phyloP scores from a whole-genome alignment of 129 eudicot species.

The Flaveria robusta region DNA sequence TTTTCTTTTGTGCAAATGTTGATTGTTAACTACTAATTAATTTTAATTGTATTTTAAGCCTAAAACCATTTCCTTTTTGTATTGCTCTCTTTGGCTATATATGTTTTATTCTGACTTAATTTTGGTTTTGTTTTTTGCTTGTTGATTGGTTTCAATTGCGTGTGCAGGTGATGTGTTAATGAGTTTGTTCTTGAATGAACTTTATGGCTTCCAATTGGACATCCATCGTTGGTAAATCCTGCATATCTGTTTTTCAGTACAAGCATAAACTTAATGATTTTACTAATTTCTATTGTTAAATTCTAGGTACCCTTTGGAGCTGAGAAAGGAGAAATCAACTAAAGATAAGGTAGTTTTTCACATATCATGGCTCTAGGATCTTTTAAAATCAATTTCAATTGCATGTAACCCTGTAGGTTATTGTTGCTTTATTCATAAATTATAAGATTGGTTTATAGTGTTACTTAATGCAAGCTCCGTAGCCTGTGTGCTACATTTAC shows the following conservation, averaged over 20 bases:
- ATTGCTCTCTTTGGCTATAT: not conserved
- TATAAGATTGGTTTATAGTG: not conserved
- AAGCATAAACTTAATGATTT: not conserved
- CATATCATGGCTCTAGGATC: constrained; percentile 16
- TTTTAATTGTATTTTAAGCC: not conserved
- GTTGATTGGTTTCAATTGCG: constrained; percentile 20
- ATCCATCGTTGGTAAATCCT: constrained; percentile 79
- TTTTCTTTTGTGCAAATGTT: constrained; percentile 3
- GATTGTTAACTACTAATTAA: not conserved
- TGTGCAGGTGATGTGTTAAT: constrained; percentile 83
- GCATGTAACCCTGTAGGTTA: not conserved
- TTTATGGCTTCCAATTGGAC: constrained; percentile 93
- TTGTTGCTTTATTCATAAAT: not conserved
- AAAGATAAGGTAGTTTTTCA: constrained; percentile 70
- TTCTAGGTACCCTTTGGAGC: constrained; percentile 90
- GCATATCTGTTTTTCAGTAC: not conserved
- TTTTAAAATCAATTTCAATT: not conserved
- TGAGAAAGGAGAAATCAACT: constrained; percentile 88
- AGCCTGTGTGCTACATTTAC: constrained; percentile 3
- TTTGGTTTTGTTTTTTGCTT: not conserved
- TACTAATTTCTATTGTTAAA: constrained; percentile 17
- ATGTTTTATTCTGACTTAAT: not conserved
- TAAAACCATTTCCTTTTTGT: not conserved
- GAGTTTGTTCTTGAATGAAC: constrained; percentile 92
- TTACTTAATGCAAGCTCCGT: constrained; percentile 4